Base-by-base conservation (phyloP, 176 grass and related monocot species). In the Carex kokanica region DNA sequence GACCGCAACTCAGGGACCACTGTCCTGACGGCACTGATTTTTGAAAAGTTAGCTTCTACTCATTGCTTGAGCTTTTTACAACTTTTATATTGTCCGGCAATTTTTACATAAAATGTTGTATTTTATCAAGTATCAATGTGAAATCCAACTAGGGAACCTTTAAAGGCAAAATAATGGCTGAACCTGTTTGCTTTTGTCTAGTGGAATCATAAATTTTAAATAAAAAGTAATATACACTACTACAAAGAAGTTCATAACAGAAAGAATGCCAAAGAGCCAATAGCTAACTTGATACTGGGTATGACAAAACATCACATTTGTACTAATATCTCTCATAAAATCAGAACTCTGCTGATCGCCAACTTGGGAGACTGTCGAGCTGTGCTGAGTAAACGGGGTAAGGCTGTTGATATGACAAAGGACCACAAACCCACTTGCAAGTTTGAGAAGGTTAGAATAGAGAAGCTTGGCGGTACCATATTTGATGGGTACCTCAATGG, bases 291-390 rank as follows among this genome's bases (percentile, higher is more conserved):
- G 69, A 49, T 12, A 73, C 41, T 24, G 11, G n/a, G 9, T 18
- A 16, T 74, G 67, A 45, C 67, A 74, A 47, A 74, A 74, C 20
- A 25, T 55, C 20, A 55, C 25, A 9, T 78, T 29, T 56, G 51
- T 25, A 54, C 12, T 53, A 23, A 70, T 70, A 4, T 71, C 14
- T 29, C 23, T 78, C 20, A 56, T 55, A 55, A 31, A 54, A 78
- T 78, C 45, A 97, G 94, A 83, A 94, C 88, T 74, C 75, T 97
- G 52, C 87, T 94, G 78, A 85, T 97, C 72, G 92, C 94, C 10
- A 97, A 97, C 86, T 92, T 88, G 11, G 94, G 94, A 23, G 94
- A 97, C 56, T 97, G 94, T 83, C 86, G 94, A 80, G 94, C 94
- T 2, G 92, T 97, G 43, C 80, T 97, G 84, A 92, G 92, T 79